A percentile compares a stretch with the other conserved stretches of the same genome.
Conservation (phyloP, 371 early-diverging fungal genomes). For the Polyrhizophydium stewartii region DNA sequence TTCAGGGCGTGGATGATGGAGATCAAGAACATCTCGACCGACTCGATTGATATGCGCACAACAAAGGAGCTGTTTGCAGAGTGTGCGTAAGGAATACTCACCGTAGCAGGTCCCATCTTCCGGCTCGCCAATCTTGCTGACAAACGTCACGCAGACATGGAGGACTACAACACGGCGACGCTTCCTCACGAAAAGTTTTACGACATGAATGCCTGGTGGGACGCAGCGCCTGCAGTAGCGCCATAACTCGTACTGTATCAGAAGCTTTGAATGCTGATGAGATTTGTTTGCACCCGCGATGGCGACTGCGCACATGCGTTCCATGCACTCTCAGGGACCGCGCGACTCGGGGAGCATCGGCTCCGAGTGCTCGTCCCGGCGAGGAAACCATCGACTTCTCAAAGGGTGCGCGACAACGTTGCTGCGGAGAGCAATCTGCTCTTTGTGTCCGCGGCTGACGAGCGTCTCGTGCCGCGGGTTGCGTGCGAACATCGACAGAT, state of each 20-base stretch:
- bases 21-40: conserved; percentile 58
- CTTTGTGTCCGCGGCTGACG: too few relatives aligned
- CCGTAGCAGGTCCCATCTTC: not conserved
- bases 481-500: not conserved
- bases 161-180: conserved; percentile 73
- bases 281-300: too few relatives aligned
- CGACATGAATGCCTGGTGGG: conserved; percentile 48
- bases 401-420: too few relatives aligned
- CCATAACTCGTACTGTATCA: too few relatives aligned
- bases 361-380: too few relatives aligned
- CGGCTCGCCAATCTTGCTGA: not conserved
- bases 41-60: conserved; percentile 46
- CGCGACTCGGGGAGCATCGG: too few relatives aligned
- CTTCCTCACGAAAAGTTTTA: conserved; percentile 64
- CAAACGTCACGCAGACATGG: conserved; percentile 41
- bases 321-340: too few relatives aligned
- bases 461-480: not conserved
- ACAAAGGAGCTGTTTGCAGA: conserved; percentile 62
- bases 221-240: too few relatives aligned
- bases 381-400: too few relatives aligned
- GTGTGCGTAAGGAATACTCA: conserved; percentile 14
- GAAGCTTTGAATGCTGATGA: too few relatives aligned
- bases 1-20: conserved; percentile 74
- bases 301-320: too few relatives aligned
- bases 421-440: too few relatives aligned